Conservation (phyloP, 2,329 filamentous ascomycete species). For the Pseudocercospora pini-densiflorae region DNA sequence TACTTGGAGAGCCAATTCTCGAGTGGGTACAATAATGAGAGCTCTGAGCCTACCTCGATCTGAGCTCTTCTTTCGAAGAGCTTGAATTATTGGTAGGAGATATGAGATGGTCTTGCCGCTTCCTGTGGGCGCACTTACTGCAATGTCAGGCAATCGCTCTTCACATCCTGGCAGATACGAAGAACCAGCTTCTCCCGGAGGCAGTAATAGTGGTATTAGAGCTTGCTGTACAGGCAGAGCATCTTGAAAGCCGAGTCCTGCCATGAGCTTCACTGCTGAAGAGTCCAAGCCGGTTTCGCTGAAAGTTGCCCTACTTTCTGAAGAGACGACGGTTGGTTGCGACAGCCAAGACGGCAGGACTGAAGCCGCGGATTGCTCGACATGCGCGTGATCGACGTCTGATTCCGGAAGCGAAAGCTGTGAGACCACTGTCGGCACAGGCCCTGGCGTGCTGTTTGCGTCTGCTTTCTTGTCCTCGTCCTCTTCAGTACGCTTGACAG, state of each 20-base stretch:
- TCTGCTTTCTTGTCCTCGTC: conserved; percentile 21
- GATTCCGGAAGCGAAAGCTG: conserved; percentile 59
- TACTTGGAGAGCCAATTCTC: conserved; percentile 76
- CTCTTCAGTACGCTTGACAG: conserved; percentile 28
- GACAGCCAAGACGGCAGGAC: conserved; percentile 82
- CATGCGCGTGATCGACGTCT: conserved; percentile 56
- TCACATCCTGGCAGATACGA: conserved; percentile 34
- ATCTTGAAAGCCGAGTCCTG: conserved; percentile 69
- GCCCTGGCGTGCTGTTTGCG: conserved; percentile 18
- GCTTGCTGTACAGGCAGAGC: conserved; percentile 82
- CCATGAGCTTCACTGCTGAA: conserved; percentile 65
- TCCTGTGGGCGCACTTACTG: conserved; percentile 90
- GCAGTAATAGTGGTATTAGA: conserved; percentile 76
- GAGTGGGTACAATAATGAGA: conserved; percentile 85
- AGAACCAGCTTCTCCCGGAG: conserved; percentile 51
- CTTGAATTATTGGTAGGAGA: conserved; percentile 80
- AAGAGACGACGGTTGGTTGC: conserved; percentile 70
- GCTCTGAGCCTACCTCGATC: conserved; percentile 72
- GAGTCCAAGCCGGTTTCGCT: conserved; percentile 65
- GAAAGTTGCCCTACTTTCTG: conserved; percentile 66
- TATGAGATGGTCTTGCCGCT: conserved; percentile 97
- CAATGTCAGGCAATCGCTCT: conserved; percentile 66
- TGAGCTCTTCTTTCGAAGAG: conserved; percentile 63
- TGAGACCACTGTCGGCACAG: conserved; percentile 42
- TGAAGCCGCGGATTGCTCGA: conserved; percentile 66